Base-by-base conservation (phyloP, 1,139 yeast species). In the Yamadazyma buinensis region DNA sequence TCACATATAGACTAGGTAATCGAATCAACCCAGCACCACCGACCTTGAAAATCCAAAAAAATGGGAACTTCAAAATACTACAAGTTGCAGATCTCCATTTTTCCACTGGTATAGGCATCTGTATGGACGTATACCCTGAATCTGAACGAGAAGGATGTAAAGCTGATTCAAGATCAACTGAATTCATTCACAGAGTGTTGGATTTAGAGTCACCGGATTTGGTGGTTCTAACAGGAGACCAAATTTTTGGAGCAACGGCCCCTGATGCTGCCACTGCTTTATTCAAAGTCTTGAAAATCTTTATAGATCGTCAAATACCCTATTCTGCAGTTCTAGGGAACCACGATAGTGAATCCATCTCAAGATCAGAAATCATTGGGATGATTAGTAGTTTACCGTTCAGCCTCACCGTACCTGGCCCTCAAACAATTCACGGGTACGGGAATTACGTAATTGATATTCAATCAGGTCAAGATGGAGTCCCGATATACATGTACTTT, bases 81-180 rank as follows among this genome's bases (percentile, higher is more conserved):
- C 97, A 90, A 54, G 73, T 88, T 3, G 94, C 96, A 0, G 97
- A 90, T 54, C 61, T 88, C 39, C 97, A 90, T 55, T 78, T 84
- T 49, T 74, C 87, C 7, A 84, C 42, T 0, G 92, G 90, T 2
- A 67, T 61, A 32, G 96, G 96, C 2, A 55, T 57, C 32, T 88
- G 97, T 49, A 62, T 79, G 34, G 92, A 87, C 52, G 81, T 87
- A 3, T 73, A 57, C 15, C 88, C 88, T 0, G 51, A 49, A 4
- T 64, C 61, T 8, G 55, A 67, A 2, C 54, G 50, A 5, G 35
- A 38, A 33, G 61, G 60, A 8, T 88, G 97, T 49, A 58, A 68
- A 39, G 96, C 97, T 0, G 97, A 88, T 52, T 70, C 75, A 0
- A 69, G 83, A 38, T 84, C 96, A 0, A 45, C 75, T 26, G 54